Conservation (phyloP, 768 basidiomycete genomes). For the Leccinum longicurvipes region DNA sequence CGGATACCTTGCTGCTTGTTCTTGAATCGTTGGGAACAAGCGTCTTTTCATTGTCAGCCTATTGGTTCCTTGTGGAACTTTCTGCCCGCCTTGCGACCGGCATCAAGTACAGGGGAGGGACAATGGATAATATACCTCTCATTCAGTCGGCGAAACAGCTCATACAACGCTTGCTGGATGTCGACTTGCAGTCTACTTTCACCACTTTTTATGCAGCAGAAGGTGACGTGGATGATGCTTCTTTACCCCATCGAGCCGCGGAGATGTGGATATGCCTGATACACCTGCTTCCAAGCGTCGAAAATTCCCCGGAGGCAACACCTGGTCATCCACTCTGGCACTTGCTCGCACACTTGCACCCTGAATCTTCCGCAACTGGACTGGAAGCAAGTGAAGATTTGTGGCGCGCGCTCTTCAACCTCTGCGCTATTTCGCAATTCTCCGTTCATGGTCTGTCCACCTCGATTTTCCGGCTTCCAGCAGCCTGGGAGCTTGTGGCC, state of each 20-base stretch:
- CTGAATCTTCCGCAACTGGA: conserved; percentile 30
- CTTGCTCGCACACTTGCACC: conserved; percentile 36
- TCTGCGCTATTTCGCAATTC: conserved; percentile 80
- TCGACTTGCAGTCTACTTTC: conserved; percentile 43
- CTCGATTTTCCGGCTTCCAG: conserved; percentile 38
- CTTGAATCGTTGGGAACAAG: conserved; percentile 37
- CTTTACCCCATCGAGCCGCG: conserved; percentile 41
- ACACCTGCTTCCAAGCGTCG: conserved; percentile 44
- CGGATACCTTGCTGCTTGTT: conserved; percentile 36
- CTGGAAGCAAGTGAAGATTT: conserved; percentile 57
- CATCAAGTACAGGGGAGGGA: conserved; percentile 27
- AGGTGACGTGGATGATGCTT: conserved; percentile 31
- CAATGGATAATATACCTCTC: conserved; percentile 20
- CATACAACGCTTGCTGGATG: conserved; percentile 48
- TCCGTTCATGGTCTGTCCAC: conserved; percentile 49
- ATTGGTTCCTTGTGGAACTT: conserved; percentile 67
- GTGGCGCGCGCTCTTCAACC: conserved; percentile 68
- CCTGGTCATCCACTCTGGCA: conserved; percentile 44
- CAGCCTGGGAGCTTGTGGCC: conserved; percentile 66
- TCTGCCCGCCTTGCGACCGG: conserved; percentile 37
- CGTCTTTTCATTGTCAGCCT: conserved; percentile 39
- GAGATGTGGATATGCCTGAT: conserved; percentile 77
- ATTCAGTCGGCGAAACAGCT: conserved; percentile 37
- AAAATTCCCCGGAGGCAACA: conserved; percentile 13
- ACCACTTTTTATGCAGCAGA: conserved; percentile 17